A percentile compares a stretch with the other conserved stretches of the same genome.
These are phyloP conservation scores for Claviceps capensis DNA, from an alignment of 2,329 filamentous ascomycete species.

Conservation along the genomic window DNA sequence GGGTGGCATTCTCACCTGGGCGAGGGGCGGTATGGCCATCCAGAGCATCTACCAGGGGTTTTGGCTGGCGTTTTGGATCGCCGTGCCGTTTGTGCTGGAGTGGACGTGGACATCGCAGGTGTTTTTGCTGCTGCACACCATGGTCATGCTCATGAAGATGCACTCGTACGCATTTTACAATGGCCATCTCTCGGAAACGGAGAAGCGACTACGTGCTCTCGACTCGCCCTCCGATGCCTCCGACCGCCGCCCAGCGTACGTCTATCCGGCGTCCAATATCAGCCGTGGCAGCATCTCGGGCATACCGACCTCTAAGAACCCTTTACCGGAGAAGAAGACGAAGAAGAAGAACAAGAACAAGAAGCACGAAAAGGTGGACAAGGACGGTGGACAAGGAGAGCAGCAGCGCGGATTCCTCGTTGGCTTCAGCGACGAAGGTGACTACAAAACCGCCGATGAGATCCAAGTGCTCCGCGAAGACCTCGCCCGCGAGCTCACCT, in stretches of 20 bases:
- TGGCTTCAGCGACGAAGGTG: conserved; percentile 3
- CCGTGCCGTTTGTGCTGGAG: conserved; percentile 67
- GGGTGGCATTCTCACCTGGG: conserved; percentile 54
- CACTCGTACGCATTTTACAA: conserved; percentile 98
- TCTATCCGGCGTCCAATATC: conserved; percentile 55
- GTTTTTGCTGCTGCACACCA: conserved; percentile 79
- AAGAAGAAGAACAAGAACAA: no score
- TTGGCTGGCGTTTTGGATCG: conserved; percentile 77
- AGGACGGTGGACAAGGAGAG: no score
- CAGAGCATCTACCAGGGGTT: conserved; percentile 69
- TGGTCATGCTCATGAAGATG: conserved; percentile 96
- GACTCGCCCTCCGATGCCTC: conserved; percentile 52
- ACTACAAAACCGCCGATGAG: conserved; percentile 25
- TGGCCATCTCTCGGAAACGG: conserved; percentile 79
- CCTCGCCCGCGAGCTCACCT: conserved; percentile 81
- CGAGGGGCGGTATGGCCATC: conserved; percentile 58
- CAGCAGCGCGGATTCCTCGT: not conserved
- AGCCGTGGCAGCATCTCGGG: conserved; percentile 26
- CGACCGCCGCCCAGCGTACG: conserved; percentile 56
- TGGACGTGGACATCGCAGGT: conserved; percentile 99
- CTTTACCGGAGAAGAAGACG: conserved; percentile 3
- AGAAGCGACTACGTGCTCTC: conserved; percentile 64
- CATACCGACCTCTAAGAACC: conserved; percentile 11
- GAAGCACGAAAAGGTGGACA: no score
- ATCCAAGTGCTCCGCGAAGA: conserved; percentile 66